These are phyloP conservation scores for Candida nanaspora DNA, from an alignment of 805 yeast species.

Conservation along the genomic window DNA sequence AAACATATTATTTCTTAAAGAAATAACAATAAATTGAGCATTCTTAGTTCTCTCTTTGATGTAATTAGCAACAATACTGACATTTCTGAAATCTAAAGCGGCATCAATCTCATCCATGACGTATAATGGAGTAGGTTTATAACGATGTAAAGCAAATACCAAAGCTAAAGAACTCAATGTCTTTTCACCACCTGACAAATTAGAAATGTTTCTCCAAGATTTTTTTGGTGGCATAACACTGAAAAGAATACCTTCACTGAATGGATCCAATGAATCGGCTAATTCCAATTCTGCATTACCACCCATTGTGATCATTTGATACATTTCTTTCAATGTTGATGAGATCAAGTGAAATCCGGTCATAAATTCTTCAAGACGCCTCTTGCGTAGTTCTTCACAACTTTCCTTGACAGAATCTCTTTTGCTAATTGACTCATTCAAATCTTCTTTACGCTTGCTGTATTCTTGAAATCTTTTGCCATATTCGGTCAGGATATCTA, in stretches of 20 bases:
- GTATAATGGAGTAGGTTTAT: constrained; percentile 93
- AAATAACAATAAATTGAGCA: constrained; percentile 94
- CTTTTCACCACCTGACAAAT: constrained; percentile 96
- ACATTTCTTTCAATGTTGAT: constrained; percentile 88
- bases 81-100: constrained; percentile 94
- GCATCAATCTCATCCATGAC: constrained; percentile 99
- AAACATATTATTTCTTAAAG: constrained; percentile 95
- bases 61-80: constrained; percentile 94
- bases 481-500: constrained; percentile 73
- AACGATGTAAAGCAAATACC: constrained; percentile 92
- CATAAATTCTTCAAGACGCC: constrained; percentile 84
- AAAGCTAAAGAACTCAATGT: constrained; percentile 90
- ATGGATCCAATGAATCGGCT: constrained; percentile 95
- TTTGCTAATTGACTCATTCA: constrained; percentile 57
- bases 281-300: constrained; percentile 97
- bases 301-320: constrained; percentile 98
- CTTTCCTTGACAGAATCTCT: constrained; percentile 58
- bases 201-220: constrained; percentile 93
- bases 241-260: constrained; percentile 91
- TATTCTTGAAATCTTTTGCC: constrained; percentile 60
- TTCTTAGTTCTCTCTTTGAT: constrained; percentile 92
- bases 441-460: constrained; percentile 51
- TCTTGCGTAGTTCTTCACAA: constrained; percentile 64
- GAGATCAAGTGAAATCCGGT: constrained; percentile 85
- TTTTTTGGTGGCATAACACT: constrained; percentile 99